phyloP scores from a whole-genome alignment of 2,329 filamentous ascomycete species.

The Tolypocladium pustulatum region DNA sequence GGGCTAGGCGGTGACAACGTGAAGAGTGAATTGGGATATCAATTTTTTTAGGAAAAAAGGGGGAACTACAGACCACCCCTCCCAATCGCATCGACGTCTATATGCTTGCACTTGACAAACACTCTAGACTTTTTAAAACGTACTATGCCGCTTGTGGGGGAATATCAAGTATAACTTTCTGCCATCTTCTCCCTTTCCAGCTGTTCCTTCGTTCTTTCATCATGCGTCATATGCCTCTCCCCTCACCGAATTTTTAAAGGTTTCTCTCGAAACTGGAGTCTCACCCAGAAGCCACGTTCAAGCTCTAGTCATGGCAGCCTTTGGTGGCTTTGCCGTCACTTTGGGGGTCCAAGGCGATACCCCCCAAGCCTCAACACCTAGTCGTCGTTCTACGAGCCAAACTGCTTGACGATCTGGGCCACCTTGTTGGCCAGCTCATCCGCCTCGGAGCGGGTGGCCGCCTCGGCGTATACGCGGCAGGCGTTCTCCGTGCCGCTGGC shows the following conservation, averaged over 20 bases:
- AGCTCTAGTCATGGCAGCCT: background rate
- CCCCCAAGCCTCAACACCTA: background rate
- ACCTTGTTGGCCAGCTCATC: slow-evolving; percentile 85
- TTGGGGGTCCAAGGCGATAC: background rate
- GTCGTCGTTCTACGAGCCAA: slow-evolving; percentile 17
- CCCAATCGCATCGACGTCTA: background rate
- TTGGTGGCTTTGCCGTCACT: background rate
- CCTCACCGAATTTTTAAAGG: background rate
- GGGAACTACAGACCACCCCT: background rate
- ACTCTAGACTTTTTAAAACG: background rate
- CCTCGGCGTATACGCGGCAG: slow-evolving; percentile 91
- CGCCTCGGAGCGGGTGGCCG: slow-evolving; percentile 76
- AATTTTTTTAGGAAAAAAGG: background rate
- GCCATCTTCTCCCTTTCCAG: background rate
- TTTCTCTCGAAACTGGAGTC: background rate
- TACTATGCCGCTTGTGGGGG: background rate
- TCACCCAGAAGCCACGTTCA: background rate
- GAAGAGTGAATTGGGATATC: background rate
- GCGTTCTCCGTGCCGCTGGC: slow-evolving; percentile 94
- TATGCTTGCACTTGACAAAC: background rate
- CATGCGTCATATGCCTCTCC: background rate
- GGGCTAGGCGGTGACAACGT: too few species aligned
- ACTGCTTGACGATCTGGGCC: slow-evolving; percentile 60
- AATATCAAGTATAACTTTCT: background rate
- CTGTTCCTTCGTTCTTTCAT: background rate